Percentiles rank a stretch among this genome's conserved stretches.
Evolutionary conservation across 2,329 filamentous ascomycete genomes (phyloP).

Genomic region (Coccinonectria pachysandricola): DNA sequence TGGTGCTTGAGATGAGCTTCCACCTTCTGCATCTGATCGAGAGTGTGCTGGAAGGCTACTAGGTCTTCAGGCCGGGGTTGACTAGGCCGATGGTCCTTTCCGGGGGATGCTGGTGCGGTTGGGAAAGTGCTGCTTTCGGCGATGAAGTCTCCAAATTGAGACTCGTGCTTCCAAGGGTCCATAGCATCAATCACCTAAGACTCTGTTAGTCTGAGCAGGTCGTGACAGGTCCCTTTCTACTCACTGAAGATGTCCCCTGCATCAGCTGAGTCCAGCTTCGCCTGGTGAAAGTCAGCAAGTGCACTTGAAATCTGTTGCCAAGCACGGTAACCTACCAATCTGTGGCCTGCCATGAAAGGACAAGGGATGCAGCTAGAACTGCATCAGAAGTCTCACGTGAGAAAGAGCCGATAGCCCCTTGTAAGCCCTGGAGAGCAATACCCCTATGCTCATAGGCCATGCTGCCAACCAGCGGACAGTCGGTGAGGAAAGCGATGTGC

Average conservation of each 20-base stretch:
- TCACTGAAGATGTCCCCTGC: constrained; percentile 79
- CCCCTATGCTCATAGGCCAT: constrained; percentile 85
- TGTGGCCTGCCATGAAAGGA: constrained; percentile 91
- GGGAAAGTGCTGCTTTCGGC: constrained; percentile 67
- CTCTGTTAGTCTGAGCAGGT: too few relatives aligned
- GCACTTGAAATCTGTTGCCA: constrained; percentile 12
- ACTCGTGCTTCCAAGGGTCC: constrained; percentile 85
- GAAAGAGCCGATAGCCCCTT: constrained; percentile 78
- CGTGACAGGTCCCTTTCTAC: constrained; percentile 27
- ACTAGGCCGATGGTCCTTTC: constrained; percentile 49
- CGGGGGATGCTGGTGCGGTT: constrained; percentile 53
- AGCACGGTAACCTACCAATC: constrained; percentile 61
- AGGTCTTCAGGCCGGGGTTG: constrained; percentile 61
- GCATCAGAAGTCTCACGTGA: constrained; percentile 82
- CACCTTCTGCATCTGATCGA: constrained; percentile 57
- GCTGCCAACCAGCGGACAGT: constrained; percentile 75
- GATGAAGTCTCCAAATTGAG: constrained; percentile 74
- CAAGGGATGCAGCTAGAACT: constrained; percentile 78
- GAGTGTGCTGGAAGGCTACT: constrained; percentile 54
- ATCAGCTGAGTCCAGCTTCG: constrained; percentile 87
- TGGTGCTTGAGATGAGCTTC: constrained; percentile 59
- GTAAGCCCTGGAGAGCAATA: constrained; percentile 74
- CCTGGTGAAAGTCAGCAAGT: too few relatives aligned
- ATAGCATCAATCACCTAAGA: constrained; percentile 78
- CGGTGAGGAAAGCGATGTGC: constrained; percentile 82